Evolutionary conservation across 345 rosid species (phyloP).

Genomic region (Trapa incisa): DNA sequence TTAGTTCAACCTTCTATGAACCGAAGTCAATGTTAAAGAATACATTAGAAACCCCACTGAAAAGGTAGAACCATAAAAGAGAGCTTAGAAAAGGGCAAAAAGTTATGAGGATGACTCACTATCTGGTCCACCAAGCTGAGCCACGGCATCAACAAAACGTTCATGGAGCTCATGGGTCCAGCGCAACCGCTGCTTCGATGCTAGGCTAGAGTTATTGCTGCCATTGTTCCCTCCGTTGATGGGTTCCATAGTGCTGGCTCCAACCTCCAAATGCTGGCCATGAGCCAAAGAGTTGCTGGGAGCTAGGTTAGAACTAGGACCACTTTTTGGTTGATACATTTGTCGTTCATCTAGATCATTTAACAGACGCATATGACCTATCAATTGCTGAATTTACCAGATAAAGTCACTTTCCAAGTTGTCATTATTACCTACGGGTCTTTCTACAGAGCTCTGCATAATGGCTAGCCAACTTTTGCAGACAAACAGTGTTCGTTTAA

Average conservation of each 20-base stretch:
- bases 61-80: not conserved
- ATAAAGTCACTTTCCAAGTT: not conserved
- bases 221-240: conserved; percentile 47
- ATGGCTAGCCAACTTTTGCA: not conserved
- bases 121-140: conserved; percentile 99
- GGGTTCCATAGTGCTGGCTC: conserved; percentile 54
- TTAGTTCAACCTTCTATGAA: not conserved
- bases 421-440: not conserved
- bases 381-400: not conserved
- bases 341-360: conserved; percentile 26
- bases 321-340: conserved; percentile 36
- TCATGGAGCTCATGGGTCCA: conserved; percentile 99
- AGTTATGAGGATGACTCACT: conserved; percentile 38
- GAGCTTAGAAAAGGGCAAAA: not conserved
- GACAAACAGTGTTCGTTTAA: not conserved
- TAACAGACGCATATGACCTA: conserved; percentile 6
- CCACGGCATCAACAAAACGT: conserved; percentile 97
- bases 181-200: conserved; percentile 91
- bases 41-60: not conserved
- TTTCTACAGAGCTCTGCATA: not conserved
- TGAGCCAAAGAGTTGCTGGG: conserved; percentile 32
- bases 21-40: not conserved
- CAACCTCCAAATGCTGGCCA: conserved; percentile 42
- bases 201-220: conserved; percentile 57
- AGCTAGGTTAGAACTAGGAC: conserved; percentile 31